Evolutionary conservation across 306 rosid species (phyloP).

Genomic region (Cucurbita moschata): DNA sequence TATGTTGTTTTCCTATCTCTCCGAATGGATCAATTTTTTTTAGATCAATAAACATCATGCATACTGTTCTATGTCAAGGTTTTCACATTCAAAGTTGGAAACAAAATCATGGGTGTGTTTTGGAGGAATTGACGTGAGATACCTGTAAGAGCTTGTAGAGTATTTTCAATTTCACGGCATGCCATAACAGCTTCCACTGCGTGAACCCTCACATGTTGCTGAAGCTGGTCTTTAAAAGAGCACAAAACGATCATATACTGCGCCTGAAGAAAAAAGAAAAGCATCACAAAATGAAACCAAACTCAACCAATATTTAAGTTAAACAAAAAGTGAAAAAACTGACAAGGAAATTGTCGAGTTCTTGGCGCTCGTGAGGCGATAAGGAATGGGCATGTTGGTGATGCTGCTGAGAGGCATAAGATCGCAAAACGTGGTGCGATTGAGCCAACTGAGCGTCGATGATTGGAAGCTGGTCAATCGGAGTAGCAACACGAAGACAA

Average conservation of each 20-base stretch:
- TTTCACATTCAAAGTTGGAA: not conserved
- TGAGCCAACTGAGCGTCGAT: slow-evolving; percentile 90
- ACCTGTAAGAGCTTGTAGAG: slow-evolving; percentile 94
- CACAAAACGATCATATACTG: slow-evolving; percentile 76
- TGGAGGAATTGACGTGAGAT: not conserved
- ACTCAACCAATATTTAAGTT: not conserved
- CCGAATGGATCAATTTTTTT: slow-evolving; percentile 5
- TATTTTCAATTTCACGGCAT: slow-evolving; percentile 95
- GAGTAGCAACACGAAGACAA: slow-evolving; percentile 89
- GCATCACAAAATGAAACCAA: not conserved
- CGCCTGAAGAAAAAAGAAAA: slow-evolving; percentile 23
- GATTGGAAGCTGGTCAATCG: slow-evolving; percentile 81
- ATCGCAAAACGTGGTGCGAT: slow-evolving; percentile 62
- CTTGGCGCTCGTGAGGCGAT: slow-evolving; percentile 76
- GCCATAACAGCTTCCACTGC: slow-evolving; percentile 99
- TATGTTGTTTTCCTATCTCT: not conserved
- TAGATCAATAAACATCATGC: not conserved
- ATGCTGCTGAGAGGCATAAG: slow-evolving; percentile 39
- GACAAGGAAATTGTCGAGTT: slow-evolving; percentile 83
- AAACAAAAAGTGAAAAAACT: not conserved
- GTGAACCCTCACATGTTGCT: slow-evolving; percentile 90
- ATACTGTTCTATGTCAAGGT: not conserved
- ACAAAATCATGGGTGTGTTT: not conserved
- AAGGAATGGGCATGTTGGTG: slow-evolving; percentile 45
- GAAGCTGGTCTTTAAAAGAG: slow-evolving; percentile 89